These are phyloP conservation scores for Hordeum vulgare DNA, from an alignment of 176 grass and related monocot species.

Conservation along the genomic window DNA sequence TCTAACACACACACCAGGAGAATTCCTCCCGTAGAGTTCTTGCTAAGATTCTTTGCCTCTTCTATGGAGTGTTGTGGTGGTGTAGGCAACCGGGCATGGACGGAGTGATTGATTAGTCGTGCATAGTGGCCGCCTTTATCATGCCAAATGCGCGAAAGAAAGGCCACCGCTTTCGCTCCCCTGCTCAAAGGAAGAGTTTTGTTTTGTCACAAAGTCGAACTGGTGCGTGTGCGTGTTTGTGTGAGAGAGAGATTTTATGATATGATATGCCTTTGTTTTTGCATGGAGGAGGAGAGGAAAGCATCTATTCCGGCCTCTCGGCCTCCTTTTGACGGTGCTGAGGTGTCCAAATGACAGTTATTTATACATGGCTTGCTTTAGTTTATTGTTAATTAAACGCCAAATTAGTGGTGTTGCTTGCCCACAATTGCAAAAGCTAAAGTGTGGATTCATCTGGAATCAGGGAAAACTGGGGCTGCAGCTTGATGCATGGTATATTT, in stretches of 20 bases:
- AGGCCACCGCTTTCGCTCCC: constrained; percentile 9
- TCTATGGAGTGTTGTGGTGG: not conserved
- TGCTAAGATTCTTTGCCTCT: constrained; percentile 32
- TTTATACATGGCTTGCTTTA: not conserved
- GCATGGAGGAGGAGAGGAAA: constrained; percentile 28
- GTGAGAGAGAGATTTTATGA: not conserved
- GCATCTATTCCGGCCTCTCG: constrained; percentile 27
- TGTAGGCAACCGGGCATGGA: not conserved
- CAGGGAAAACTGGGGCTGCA: not conserved
- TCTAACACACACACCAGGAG: not conserved
- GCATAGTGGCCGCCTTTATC: not conserved
- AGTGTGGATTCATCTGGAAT: constrained; percentile 31
- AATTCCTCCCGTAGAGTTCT: constrained; percentile 3
- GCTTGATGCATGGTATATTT: not conserved
- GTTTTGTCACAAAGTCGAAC: constrained; percentile 30
- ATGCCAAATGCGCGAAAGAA: constrained; percentile 1
- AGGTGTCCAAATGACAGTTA: not conserved
- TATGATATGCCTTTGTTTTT: constrained; percentile 6
- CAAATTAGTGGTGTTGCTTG: not conserved
- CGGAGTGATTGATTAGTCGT: not conserved
- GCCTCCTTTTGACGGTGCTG: constrained; percentile 12
- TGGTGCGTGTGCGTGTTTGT: not conserved
- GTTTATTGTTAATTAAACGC: constrained; percentile 17
- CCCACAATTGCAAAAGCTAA: constrained; percentile 22
- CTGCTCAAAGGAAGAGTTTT: constrained; percentile 3